These are phyloP conservation scores for Psilocybe cubensis DNA, from an alignment of 768 basidiomycete species.

Conservation along the genomic window DNA sequence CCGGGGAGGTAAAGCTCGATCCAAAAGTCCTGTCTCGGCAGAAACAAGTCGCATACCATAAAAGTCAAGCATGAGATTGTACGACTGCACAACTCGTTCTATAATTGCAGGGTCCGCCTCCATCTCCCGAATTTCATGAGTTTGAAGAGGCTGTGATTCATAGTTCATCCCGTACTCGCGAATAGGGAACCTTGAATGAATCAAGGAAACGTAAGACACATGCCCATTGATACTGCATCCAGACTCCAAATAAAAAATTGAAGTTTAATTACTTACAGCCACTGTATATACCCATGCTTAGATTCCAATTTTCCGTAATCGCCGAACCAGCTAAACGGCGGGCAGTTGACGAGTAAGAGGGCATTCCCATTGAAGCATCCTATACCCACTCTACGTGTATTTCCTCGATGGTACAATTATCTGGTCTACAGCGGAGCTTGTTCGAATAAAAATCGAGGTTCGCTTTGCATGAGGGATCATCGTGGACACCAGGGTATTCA, in stretches of 20 bases:
- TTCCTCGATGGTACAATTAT: constrained; percentile 62
- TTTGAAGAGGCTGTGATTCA: constrained; percentile 66
- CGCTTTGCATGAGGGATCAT: constrained; percentile 40
- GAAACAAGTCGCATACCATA: constrained; percentile 74
- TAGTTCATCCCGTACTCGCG: constrained; percentile 76
- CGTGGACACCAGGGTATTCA: constrained; percentile 47
- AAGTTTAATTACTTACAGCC: constrained; percentile 56
- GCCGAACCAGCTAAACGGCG: constrained; percentile 60
- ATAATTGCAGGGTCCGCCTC: constrained; percentile 50
- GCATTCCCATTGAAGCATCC: constrained; percentile 1
- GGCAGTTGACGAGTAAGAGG: constrained; percentile 16
- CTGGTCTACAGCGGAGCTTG: constrained; percentile 58
- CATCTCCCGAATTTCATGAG: constrained; percentile 65
- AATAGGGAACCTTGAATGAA: constrained; percentile 62
- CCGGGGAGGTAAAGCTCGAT: constrained; percentile 49
- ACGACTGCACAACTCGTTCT: constrained; percentile 58
- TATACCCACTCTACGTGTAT: constrained; percentile 55
- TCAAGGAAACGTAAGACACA: not conserved
- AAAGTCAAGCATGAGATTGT: constrained; percentile 78
- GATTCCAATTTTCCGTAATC: constrained; percentile 65
- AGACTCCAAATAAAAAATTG: not conserved
- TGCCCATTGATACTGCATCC: not conserved
- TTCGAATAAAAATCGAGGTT: constrained; percentile 71
- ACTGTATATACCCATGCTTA: constrained; percentile 78
- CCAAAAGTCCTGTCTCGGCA: constrained; percentile 59